Percentiles rank a stretch among this genome's conserved stretches.
phyloP scores from a whole-genome alignment of 495 filamentous ascomycete genomes.

The Penicillium desertorum region DNA sequence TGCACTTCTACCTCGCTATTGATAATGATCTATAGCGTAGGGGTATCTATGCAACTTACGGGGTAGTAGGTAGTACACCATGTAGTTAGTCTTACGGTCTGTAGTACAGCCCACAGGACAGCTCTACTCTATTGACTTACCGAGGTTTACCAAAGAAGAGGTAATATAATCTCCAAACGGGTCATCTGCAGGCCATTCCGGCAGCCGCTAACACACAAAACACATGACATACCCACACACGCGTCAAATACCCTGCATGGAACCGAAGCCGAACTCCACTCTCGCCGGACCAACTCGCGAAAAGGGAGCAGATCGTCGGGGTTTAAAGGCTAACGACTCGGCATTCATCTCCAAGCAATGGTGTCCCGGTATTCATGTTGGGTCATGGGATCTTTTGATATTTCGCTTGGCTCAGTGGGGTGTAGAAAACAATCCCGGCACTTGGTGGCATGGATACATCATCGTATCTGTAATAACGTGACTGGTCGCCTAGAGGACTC shows the following conservation, averaged over 20 bases:
- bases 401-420: neutral
- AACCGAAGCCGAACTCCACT: conserved; percentile 7
- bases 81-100: neutral
- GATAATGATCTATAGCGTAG: neutral
- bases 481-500: neutral
- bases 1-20: neutral
- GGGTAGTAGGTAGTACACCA: neutral
- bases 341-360: neutral
- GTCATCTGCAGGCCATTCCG: neutral
- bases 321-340: neutral
- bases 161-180: neutral
- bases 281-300: neutral
- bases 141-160: neutral
- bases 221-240: neutral
- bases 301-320: conserved; percentile 16
- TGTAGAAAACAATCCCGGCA: neutral
- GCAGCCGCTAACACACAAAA: neutral
- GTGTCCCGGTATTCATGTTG: neutral
- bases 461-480: neutral
- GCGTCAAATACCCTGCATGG: conserved; percentile 15
- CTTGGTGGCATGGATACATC: neutral
- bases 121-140: neutral
- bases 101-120: neutral
- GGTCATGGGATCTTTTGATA: neutral
- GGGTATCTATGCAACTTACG: neutral